phyloP scores from a whole-genome alignment of 2,329 filamentous ascomycete genomes.

The Cryphonectria nitschkei region DNA sequence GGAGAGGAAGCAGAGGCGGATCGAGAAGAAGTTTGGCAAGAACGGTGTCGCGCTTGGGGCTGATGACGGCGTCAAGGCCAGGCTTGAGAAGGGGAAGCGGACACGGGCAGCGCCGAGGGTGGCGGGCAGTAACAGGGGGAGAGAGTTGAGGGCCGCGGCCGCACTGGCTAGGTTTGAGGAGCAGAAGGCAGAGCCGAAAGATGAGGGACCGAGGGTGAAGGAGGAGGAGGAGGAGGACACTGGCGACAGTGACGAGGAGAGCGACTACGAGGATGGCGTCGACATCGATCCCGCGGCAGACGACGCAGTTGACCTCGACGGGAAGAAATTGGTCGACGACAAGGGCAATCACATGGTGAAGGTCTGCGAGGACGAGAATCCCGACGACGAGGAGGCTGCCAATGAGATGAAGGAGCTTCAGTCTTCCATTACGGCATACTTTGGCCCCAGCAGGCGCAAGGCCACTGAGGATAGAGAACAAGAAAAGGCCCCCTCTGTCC shows the following conservation, averaged over 20 bases:
- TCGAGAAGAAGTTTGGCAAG: conserved; percentile 75
- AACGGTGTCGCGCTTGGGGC: conserved; percentile 71
- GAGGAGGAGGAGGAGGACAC: conserved; percentile 43
- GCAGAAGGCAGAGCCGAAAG: conserved; percentile 54
- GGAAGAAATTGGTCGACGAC: conserved; percentile 65
- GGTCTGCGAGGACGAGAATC: conserved; percentile 72
- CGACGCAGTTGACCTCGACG: conserved; percentile 67
- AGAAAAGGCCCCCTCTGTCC: not conserved
- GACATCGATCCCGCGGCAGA: conserved; percentile 47
- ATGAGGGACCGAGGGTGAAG: conserved; percentile 33
- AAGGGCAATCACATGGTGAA: conserved; percentile 71
- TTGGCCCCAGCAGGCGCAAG: conserved; percentile 19
- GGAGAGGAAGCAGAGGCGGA: conserved; percentile 72
- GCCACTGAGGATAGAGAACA: not conserved
- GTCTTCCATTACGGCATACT: conserved; percentile 37
- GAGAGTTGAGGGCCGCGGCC: conserved; percentile 76
- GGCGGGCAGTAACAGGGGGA: conserved; percentile 72
- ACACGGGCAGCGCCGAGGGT: conserved; percentile 70
- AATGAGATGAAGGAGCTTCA: conserved; percentile 71
- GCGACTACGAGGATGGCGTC: conserved; percentile 50
- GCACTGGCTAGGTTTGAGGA: conserved; percentile 74
- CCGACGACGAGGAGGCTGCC: conserved; percentile 58
- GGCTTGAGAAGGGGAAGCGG: conserved; percentile 68
- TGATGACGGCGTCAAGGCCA: conserved; percentile 66
- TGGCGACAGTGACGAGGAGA: conserved; percentile 43